Evolutionary conservation across 139 green algal genomes (phyloP).

Genomic region (Chlamydomonas schloesseri): DNA sequence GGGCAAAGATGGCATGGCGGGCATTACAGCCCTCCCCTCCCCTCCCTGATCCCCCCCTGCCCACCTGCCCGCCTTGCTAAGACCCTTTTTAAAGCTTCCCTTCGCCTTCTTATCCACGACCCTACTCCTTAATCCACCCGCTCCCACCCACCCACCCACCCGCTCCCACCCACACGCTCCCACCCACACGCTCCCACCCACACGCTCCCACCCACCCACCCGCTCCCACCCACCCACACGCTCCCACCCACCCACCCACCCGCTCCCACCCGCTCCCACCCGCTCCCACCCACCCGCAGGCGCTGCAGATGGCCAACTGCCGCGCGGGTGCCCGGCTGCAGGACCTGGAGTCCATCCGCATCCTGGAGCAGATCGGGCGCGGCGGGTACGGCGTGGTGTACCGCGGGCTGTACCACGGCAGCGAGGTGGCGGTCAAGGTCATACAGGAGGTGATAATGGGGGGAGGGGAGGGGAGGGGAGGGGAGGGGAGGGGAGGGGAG

Average conservation of each 20-base stretch:
- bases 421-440: slow-evolving; percentile 88
- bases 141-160: too few relatives aligned
- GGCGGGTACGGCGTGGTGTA: slow-evolving; percentile 79
- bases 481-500: too few relatives aligned
- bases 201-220: too few relatives aligned
- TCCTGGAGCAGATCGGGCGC: slow-evolving; percentile 62
- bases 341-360: slow-evolving; percentile 13
- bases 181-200: too few relatives aligned
- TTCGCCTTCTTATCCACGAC: too few relatives aligned
- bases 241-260: background rate
- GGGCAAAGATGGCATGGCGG: too few relatives aligned
- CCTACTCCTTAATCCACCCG: too few relatives aligned
- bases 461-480: background rate
- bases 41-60: too few relatives aligned
- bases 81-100: too few relatives aligned
- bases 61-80: too few relatives aligned
- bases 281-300: background rate
- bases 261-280: background rate
- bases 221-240: background rate
- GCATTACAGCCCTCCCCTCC: background rate
- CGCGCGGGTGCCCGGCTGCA: background rate
- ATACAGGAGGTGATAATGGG: slow-evolving; percentile 4
- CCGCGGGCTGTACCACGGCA: slow-evolving; percentile 67
- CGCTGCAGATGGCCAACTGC: slow-evolving; percentile 7
- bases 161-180: too few relatives aligned